phyloP scores from a whole-genome alignment of 75 land plant species.

The Gnetum montanum region DNA sequence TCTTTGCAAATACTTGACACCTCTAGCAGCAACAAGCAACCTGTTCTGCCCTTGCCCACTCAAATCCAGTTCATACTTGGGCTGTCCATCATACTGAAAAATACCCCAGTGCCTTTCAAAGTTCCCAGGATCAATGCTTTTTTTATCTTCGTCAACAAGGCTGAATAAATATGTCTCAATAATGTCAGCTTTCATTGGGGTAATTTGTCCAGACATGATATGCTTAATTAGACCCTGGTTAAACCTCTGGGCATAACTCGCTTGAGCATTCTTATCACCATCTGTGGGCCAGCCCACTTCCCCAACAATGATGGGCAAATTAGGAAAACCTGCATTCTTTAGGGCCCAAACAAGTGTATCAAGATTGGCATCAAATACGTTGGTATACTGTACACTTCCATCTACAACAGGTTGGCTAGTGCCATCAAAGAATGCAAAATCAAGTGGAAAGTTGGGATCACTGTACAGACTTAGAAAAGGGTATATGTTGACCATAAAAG shows the following conservation, averaged over 20 bases:
- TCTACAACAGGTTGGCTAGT: slow-evolving; percentile 19
- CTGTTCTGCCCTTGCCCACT: slow-evolving; percentile 12
- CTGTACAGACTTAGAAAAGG: slow-evolving; percentile 66
- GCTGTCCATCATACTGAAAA: slow-evolving; percentile 45
- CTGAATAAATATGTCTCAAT: slow-evolving; percentile 53
- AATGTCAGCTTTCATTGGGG: slow-evolving; percentile 37
- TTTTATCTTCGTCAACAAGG: slow-evolving; percentile 71
- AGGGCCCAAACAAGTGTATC: slow-evolving; percentile 57
- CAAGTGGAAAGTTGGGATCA: slow-evolving; percentile 46
- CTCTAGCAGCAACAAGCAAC: slow-evolving; percentile 17
- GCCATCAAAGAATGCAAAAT: slow-evolving; percentile 69
- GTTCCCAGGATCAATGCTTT: slow-evolving; percentile 71
- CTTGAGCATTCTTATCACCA: slow-evolving; percentile 47
- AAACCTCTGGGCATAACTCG: slow-evolving; percentile 33
- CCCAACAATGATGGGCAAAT: slow-evolving; percentile 46
- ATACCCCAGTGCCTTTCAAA: slow-evolving; percentile 88
- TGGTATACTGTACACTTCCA: slow-evolving; percentile 20
- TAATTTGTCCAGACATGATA: slow-evolving; percentile 29
- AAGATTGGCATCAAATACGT: slow-evolving; percentile 63
- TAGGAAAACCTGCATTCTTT: slow-evolving; percentile 40
- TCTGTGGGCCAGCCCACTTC: slow-evolving; percentile 81
- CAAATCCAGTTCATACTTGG: slow-evolving; percentile 52
- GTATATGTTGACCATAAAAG: slow-evolving; percentile 65
- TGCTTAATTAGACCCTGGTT: slow-evolving; percentile 47
- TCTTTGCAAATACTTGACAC: slow-evolving; percentile 32